Base-by-base conservation (phyloP, 2,329 filamentous ascomycete genomes). In the Cladosporium sp. region DNA sequence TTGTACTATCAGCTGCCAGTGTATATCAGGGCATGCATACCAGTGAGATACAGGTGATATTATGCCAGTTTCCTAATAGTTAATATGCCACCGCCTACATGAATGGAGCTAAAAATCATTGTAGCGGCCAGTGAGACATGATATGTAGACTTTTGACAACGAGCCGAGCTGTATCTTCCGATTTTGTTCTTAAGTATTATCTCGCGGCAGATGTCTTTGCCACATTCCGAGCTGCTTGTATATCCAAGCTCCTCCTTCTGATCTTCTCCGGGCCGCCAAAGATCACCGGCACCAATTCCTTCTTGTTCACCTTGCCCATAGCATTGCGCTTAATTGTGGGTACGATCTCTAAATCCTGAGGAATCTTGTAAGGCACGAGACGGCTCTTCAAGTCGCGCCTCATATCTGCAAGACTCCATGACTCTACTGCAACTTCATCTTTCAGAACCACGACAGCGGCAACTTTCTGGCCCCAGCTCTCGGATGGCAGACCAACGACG, bases 401-500 rank as follows among this genome's bases (percentile, higher is more conserved):
- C 43, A 22, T 61, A 63, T 37, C 62, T 60, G 36, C 36, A 37
- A 37, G 36, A 37, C 11, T 37, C 11, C 15, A 37, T 37, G 36
- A 15, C 3, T 37, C 15, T 3, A 4, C 36, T 3, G 3, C 36
- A 17, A 3, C 11, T 8, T 39, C 37, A 3, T 39, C 37, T 39
- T 3, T 17, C 36, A 37, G 36, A 11, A 37, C 36, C 3, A 39
- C 37, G n/a, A 39, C 37, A 39, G 15, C 37, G 36, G 89, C 92
- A 51, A 97, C 92, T 72, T 96, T 96, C 69, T 97, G 92, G 34
- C 94, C 94, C 94, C 93, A 99, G 67, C 89, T 87, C 59, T 91
- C 90, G 43, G 87, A 90, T 0, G 91, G 88, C 0, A 97, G 83
- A 11, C 88, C 93, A 4, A 97, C 87, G 42, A 99, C 93, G 1